Evolutionary conservation across 177 flowering plant species (phyloP), one percentile per base, ranked within the genome.

Genomic region (Vitis hybrid): DNA sequence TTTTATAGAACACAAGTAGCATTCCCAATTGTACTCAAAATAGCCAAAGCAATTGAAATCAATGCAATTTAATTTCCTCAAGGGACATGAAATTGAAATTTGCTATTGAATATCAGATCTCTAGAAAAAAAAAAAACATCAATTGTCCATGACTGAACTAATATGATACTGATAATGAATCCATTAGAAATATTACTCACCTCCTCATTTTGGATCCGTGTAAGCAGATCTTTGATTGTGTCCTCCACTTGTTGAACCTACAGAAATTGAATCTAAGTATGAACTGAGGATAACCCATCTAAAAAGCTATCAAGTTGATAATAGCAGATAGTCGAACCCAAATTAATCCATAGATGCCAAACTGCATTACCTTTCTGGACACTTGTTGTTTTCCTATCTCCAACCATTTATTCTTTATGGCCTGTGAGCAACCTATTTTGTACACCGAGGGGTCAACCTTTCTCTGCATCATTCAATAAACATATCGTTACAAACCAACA

Each of bases 391-490:
- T 91, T 32, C 88, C 92, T 81, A 90, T 83, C 11, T 88, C 93
- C 68, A 96, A 81, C 99, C 99, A 96, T 74, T 88, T 89, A 74
- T 93, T 96, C 70, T 88, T 91, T 66, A 81, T 81, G 27, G 97
- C 99, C 75, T 89, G 89, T 49, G 80, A 64, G 61, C 83, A 75
- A 58, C 92, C 98, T 54, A 91, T 90, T 75, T 86, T 85, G 81
- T 66, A 91, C 64, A 88, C 74, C 1, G 83, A 57, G 3, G 91
- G 75, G 40, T 77, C 87, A 49, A 90, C 69, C 76, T 82, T 92
- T 76, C 80, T 89, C 99, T 96, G 92, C 83, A 85, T 60, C 11
- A 62, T 76, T 18, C 67, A 24, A 66, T 52, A 10, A 65, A 58
- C 69, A 66, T 14, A 3, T 46, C 18, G 13, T 11, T 5, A 49